Conservation (phyloP, 2,329 filamentous ascomycete species). For the Cercospora zeina region DNA sequence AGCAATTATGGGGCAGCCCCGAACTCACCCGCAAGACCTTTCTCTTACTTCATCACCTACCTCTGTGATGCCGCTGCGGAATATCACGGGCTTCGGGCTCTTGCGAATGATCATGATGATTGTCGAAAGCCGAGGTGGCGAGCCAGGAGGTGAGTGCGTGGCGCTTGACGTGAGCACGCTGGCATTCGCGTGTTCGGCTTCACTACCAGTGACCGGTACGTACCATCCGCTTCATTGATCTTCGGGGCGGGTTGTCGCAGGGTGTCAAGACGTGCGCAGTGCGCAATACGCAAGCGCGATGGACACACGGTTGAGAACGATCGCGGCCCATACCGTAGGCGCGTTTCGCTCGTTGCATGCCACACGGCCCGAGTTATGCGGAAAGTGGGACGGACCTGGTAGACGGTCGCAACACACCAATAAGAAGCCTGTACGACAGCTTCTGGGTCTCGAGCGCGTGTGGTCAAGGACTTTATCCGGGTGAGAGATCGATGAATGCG, state of each 20-base stretch:
- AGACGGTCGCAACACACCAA: background rate
- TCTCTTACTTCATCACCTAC: slow-evolving; percentile 1
- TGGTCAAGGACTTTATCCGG: background rate
- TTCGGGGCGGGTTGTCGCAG: no score
- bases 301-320: background rate
- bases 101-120: background rate
- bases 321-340: background rate
- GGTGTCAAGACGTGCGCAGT: background rate
- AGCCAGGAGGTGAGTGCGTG: background rate
- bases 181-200: background rate
- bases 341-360: slow-evolving; percentile 1
- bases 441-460: background rate
- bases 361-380: background rate
- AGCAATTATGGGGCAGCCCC: background rate
- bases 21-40: background rate
- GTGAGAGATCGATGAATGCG: background rate
- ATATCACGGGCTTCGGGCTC: background rate
- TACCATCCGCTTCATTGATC: no score
- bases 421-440: background rate
- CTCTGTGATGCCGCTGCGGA: background rate
- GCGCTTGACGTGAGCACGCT: background rate
- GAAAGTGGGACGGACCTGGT: background rate
- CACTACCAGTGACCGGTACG: background rate
- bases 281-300: background rate
- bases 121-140: background rate